Evolutionary conservation across 1,139 yeast genomes (phyloP).

Genomic region (Saccharomyces hybrid): DNA sequence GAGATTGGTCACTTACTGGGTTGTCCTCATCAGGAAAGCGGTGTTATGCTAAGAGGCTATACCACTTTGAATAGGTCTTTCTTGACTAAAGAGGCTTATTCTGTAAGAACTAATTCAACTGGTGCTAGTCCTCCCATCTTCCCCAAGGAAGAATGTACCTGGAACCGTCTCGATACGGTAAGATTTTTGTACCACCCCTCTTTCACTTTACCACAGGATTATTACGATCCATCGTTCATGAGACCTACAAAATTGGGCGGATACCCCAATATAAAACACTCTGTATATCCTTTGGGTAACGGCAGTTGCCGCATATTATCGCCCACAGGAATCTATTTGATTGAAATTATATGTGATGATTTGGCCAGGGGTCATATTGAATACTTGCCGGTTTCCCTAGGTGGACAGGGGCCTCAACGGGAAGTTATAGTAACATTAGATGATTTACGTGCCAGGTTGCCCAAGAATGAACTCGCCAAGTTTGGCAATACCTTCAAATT

Average conservation of each 20-base stretch:
- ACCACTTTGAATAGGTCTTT: slow-evolving; percentile 74
- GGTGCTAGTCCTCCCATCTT: slow-evolving; percentile 43
- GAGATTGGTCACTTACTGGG: slow-evolving; percentile 89
- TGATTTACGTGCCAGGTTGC: slow-evolving; percentile 38
- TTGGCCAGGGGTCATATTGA: slow-evolving; percentile 57
- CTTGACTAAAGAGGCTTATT: slow-evolving; percentile 58
- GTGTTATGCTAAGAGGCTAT: slow-evolving; percentile 87
- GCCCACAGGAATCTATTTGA: slow-evolving; percentile 58
- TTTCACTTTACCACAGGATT: slow-evolving; percentile 64
- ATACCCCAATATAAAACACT: slow-evolving; percentile 31
- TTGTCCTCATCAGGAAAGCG: slow-evolving; percentile 84
- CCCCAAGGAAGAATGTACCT: slow-evolving; percentile 65
- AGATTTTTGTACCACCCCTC: slow-evolving; percentile 77
- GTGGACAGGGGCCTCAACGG: slow-evolving; percentile 53
- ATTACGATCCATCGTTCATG: slow-evolving; percentile 29
- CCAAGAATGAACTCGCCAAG: slow-evolving; percentile 32
- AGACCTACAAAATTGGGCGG: slow-evolving; percentile 26
- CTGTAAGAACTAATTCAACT: slow-evolving; percentile 44
- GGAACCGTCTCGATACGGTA: slow-evolving; percentile 76
- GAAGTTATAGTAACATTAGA: slow-evolving; percentile 44
- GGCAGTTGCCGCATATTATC: slow-evolving; percentile 43
- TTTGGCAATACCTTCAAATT: slow-evolving; percentile 39
- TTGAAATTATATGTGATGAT: slow-evolving; percentile 50
- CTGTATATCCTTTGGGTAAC: slow-evolving; percentile 39
- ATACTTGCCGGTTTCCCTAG: slow-evolving; percentile 48